Base-by-base conservation (phyloP, 1,284 basidiomycete species). In the Cutaneotrichosporon cutaneum region DNA sequence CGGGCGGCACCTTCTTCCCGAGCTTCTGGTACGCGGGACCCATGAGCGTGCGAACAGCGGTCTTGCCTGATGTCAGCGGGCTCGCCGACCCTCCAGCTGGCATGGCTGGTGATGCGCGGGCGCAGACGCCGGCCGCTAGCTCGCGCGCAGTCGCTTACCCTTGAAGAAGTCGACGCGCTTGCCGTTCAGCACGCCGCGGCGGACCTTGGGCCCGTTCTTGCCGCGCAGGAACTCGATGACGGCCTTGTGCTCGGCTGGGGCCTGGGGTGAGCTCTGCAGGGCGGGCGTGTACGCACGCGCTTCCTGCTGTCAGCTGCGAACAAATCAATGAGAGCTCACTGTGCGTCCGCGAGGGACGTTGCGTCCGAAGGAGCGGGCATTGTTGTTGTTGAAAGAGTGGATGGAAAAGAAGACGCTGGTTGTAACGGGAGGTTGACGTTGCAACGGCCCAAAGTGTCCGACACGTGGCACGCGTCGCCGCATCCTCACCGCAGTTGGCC, bases 131-230 rank as follows among this genome's bases (percentile, higher is more conserved):
- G n/a, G n/a, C n/a, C n/a, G n/a, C n/a, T n/a, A n/a, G n/a, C n/a
- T n/a, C n/a, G n/a, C n/a, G 8, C 44, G 32, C 4, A 82, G n/a
- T n/a, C n/a, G n/a, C 85, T 69, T 68, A 90, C 93, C 95, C 83
- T 95, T 98, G 83, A 99, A 99, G 82, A 98, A 98, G 79, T 98
- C 95, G 60, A 94, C 84, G 53, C 95, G 88, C 80, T 96, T 97
- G 42, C 95, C 96, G 71, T 92, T 92, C 73, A 98, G 82, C 8
- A 94, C 88, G 42, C 95, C 95, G 4, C 90, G 87, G 66, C 91
- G 85, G 61, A 89, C 87, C 83, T 97, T 97, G 73, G 96, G 88
- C 14, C 92, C 92, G 30, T 92, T 85, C 73, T 87, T 88, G 69
- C 89, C 88, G 53, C 94, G 86, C 53, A 97, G 82, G 74, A 92